Evolutionary conservation across 139 green algal genomes (phyloP).

Genomic region (Chara braunii): DNA sequence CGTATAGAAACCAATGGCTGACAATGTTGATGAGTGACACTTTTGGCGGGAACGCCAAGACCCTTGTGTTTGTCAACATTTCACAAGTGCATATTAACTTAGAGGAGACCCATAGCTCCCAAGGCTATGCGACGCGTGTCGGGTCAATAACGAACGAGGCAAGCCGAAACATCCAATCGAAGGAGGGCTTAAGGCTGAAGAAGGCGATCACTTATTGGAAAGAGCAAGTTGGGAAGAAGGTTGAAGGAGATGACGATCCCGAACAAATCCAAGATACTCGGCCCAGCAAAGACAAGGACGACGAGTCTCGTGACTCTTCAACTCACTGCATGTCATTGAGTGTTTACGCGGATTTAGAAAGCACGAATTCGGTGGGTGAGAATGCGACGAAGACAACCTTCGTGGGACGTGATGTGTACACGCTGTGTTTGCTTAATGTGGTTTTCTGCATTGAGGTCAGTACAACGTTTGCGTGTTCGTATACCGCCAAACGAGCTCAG

Average conservation of each 20-base stretch:
- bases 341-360: too few relatives aligned
- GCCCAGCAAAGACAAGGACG: too few relatives aligned
- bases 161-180: constrained; percentile 68
- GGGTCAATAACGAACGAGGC: constrained; percentile 90
- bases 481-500: constrained; percentile 69
- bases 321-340: too few relatives aligned
- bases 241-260: constrained; percentile 37
- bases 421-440: too few relatives aligned
- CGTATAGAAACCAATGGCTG: constrained; percentile 97
- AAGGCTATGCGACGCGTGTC: constrained; percentile 57
- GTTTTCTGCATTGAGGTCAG: too few relatives aligned
- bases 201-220: constrained; percentile 90
- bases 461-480: constrained; percentile 86
- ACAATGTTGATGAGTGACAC: constrained; percentile 96
- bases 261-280: too few relatives aligned
- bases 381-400: too few relatives aligned
- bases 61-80: constrained; percentile 61
- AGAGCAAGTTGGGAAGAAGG: constrained; percentile 69
- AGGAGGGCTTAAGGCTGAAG: constrained; percentile 72
- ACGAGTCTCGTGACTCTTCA: too few relatives aligned
- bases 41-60: constrained; percentile 57
- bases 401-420: too few relatives aligned
- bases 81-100: constrained; percentile 80
- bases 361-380: too few relatives aligned
- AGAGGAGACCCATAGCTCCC: constrained; percentile 50